Base-by-base conservation (phyloP, 2,329 filamentous ascomycete species). In the Sclerotinia subarctica region DNA sequence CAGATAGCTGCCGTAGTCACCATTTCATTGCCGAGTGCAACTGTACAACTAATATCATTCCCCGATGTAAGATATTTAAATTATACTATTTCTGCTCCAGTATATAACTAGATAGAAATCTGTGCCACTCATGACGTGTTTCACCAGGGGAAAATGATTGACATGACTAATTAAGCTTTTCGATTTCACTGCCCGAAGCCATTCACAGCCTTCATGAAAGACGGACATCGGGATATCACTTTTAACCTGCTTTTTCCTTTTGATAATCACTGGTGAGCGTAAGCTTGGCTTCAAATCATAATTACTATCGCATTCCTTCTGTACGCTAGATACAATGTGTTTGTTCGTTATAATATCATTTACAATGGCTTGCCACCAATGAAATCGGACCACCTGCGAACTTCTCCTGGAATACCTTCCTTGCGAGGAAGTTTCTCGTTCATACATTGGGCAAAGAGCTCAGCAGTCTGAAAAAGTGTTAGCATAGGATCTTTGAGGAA, bases 391-490 rank as follows among this genome's bases (percentile, higher is more conserved):
- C 95, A 99, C 77, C 90, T 89, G 79, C 91, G 89, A 76, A 98
- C 95, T 82, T 99, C 95, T 59, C 87, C 83, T 59, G 95, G 95
- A 72, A 97, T 94, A 66, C 93, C 94, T 78, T 95, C 92, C 70
- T 87, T 82, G 76, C 92, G 89, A 70, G 95, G 95, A 62, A 99
- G 86, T 85, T 98, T 99, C 85, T 93, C 92, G 81, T 85, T 95
- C 92, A 99, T 96, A 82, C 95, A 98, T 80, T 93, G 92, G 70
- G 95, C 93, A 77, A 98, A 98, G 75, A 98, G 91, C 72, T 95
- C 89, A 70, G 95, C 94, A 74, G 95, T 99, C 93, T 97, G n/a
- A 73, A 35, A 64, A 56, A 17, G 21, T 73, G 67, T 64, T 63
- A 63, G 54, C 19, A 52, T 24, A n/a, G 44, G 26, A 47, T 35